Percentiles rank a stretch among this genome's conserved stretches.
Evolutionary conservation across 768 basidiomycete genomes (phyloP).

Genomic region (Leccinum pellstonianum): DNA sequence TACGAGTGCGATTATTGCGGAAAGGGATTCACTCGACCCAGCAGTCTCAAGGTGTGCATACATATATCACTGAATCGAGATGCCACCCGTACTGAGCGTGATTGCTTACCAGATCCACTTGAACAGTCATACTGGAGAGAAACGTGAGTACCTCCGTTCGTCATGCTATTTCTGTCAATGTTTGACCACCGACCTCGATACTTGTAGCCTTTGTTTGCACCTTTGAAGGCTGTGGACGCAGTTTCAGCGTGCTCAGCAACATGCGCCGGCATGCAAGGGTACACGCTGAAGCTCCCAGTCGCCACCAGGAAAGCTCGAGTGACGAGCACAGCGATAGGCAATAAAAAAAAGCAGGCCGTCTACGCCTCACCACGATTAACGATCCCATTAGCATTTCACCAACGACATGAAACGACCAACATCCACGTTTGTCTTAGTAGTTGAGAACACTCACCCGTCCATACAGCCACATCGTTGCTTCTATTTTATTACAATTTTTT

Average conservation of each 20-base stretch:
- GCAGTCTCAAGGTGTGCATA: slow-evolving; percentile 67
- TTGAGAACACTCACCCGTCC: neutral
- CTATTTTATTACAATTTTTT: neutral
- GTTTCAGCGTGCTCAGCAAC: slow-evolving; percentile 85
- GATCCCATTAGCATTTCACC: slow-evolving; percentile 9
- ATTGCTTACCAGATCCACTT: slow-evolving; percentile 66
- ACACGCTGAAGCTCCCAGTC: slow-evolving; percentile 42
- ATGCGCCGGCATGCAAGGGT: slow-evolving; percentile 85
- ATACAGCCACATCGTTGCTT: slow-evolving; percentile 14
- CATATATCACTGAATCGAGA: slow-evolving; percentile 1
- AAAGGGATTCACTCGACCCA: slow-evolving; percentile 79
- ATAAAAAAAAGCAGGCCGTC: slow-evolving; percentile 25
- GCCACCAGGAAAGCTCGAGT: slow-evolving; percentile 40
- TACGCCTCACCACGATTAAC: slow-evolving; percentile 6
- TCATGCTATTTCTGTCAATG: slow-evolving; percentile 8
- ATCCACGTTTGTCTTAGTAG: slow-evolving; percentile 3
- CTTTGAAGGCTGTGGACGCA: slow-evolving; percentile 70
- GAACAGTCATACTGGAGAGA: slow-evolving; percentile 83
- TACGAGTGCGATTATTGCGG: slow-evolving; percentile 80
- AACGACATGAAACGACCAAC: slow-evolving; percentile 6
- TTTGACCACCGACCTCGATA: slow-evolving; percentile 8
- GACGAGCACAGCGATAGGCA: slow-evolving; percentile 46
- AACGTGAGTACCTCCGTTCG: slow-evolving; percentile 52
- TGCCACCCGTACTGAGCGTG: slow-evolving; percentile 8
- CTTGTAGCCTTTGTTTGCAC: slow-evolving; percentile 71